phyloP scores from a whole-genome alignment of 371 early-diverging fungal species.

The Mucor irregularis region DNA sequence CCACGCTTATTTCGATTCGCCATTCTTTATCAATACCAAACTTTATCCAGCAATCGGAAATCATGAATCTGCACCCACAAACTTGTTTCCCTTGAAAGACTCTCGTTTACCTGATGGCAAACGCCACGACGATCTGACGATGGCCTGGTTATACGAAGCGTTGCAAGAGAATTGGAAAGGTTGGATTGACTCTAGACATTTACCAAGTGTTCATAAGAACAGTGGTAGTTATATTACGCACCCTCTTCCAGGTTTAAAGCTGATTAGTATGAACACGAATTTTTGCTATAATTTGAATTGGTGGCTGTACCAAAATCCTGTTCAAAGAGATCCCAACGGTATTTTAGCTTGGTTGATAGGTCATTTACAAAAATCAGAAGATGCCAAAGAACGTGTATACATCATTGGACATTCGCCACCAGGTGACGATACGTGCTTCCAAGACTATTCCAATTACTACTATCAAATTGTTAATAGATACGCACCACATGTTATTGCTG shows the following conservation, averaged over 20 bases:
- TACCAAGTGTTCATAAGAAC: constrained; percentile 29
- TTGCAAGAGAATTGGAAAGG: constrained; percentile 57
- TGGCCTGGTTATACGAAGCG: no score
- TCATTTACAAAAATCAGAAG: constrained; percentile 59
- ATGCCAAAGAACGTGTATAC: constrained; percentile 54
- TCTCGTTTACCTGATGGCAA: constrained; percentile 26
- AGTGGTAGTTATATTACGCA: constrained; percentile 52
- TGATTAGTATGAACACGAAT: constrained; percentile 64
- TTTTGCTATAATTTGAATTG: constrained; percentile 62
- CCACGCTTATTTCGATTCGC: constrained; percentile 43
- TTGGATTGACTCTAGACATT: constrained; percentile 38
- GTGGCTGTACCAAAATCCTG: constrained; percentile 47
- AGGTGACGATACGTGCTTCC: constrained; percentile 53
- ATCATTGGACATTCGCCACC: constrained; percentile 64
- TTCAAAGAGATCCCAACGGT: constrained; percentile 51
- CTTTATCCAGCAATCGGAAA: constrained; percentile 62
- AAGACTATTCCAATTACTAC: constrained; percentile 60
- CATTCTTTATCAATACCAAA: constrained; percentile 28
- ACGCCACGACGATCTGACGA: constrained; percentile 31
- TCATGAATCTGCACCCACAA: constrained; percentile 55
- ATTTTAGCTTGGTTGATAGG: constrained; percentile 52
- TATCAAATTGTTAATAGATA: constrained; percentile 60
- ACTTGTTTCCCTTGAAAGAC: constrained; percentile 44
- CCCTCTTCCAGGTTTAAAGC: constrained; percentile 48
- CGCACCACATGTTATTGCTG: constrained; percentile 61